Base-by-base conservation (phyloP, 805 yeast species). In the Groenewaldozyma tartarivorans region DNA sequence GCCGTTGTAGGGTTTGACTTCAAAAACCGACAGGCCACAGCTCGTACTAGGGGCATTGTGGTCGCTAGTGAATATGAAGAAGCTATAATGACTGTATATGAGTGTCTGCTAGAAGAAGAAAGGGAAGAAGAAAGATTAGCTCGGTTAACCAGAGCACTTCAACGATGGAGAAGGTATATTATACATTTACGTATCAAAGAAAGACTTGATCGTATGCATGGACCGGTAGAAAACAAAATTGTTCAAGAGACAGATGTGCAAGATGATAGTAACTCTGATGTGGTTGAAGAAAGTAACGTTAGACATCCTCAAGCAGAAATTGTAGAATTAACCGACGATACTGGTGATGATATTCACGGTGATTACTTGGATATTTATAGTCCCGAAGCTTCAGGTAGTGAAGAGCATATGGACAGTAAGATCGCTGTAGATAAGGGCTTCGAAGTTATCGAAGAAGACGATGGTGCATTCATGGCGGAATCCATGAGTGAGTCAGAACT, bases 1-100 rank as follows among this genome's bases (percentile, higher is more conserved):
- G 97, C 96, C 0, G 88, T 87, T 2, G 79, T 80, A 2, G 85
- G 88, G 0, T 90, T 92, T 62, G 92, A 85, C 42, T 92, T 83
- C 60, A 59, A 62, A 33, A 56, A 67, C 33, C 58, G 67, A 21
- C 52, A 54, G 27, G 77, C 81, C 0, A 77, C 75, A 7, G 90
- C 94, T 0, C 65, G 67, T 40, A 71, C 77, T 33, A 76, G 78
- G 3, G 97, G 97, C 2, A 72, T 86, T 20, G 80, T 92, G 1
- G 79, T 87, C 4, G 79, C 82, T 3, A 53, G 54, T 19, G 79
- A 78, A 51, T 75, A 62, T 45, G 63, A 65, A 43, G 85, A 78
- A 30, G 88, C 87, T 0, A 66, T 84, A 30, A 51, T 60, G 20
- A 61, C 67, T 0, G 78, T 77, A 1, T 61, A 72, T 34, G 69